A percentile compares a stretch with the other conserved stretches of the same genome.
phyloP scores from a whole-genome alignment of 352 stramenopile genomes.

The Globisporangium megalacanthum region DNA sequence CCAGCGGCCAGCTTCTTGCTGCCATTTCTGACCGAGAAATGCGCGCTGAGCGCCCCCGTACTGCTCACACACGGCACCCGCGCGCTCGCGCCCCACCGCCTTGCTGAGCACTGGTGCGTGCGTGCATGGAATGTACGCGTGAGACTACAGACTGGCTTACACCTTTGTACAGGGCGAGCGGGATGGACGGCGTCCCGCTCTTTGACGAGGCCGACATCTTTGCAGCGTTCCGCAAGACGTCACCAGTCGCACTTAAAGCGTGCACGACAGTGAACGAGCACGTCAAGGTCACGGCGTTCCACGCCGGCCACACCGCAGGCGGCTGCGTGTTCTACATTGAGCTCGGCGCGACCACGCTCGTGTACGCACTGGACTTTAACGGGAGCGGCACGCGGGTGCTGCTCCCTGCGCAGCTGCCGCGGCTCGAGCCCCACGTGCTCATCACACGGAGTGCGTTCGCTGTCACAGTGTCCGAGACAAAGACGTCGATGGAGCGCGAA shows the following conservation, averaged over 20 bases:
- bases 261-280: constrained; percentile 53
- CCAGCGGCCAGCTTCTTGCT: constrained; percentile 67
- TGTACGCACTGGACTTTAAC: constrained; percentile 82
- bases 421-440: constrained; percentile 47
- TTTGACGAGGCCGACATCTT: constrained; percentile 64
- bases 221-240: constrained; percentile 43
- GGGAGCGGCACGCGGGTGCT: constrained; percentile 64
- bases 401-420: constrained; percentile 60
- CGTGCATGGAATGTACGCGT: constrained; percentile 18
- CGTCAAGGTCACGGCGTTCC: constrained; percentile 76
- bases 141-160: too few relatives aligned
- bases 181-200: constrained; percentile 34
- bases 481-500: constrained; percentile 74
- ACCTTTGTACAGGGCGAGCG: constrained; percentile 1
- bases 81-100: constrained; percentile 60
- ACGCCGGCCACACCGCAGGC: constrained; percentile 70
- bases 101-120: constrained; percentile 70
- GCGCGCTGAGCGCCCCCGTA: constrained; percentile 27
- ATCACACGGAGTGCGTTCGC: constrained; percentile 73
- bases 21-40: constrained; percentile 67
- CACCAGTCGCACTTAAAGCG: constrained; percentile 45
- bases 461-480: constrained; percentile 79
- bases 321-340: constrained; percentile 77
- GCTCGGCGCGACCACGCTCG: constrained; percentile 58
- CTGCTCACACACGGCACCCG: constrained; percentile 77